phyloP scores from a whole-genome alignment of 108 stramenopile genomes.

The Fragilaria crotonensis region DNA sequence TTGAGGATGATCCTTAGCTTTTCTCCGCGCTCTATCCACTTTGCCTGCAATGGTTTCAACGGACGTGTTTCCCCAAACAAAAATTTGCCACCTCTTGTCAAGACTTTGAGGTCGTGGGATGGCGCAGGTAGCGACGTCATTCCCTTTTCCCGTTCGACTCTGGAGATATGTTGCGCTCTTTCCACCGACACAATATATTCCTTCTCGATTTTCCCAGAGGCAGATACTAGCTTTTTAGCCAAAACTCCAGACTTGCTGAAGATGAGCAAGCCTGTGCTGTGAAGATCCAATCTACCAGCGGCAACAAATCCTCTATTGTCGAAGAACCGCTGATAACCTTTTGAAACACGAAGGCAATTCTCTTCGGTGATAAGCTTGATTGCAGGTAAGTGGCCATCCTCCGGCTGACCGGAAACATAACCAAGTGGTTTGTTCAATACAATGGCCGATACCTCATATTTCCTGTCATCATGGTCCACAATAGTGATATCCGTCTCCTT shows the following conservation, averaged over 20 bases:
- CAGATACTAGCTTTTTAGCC: slow-evolving; percentile 53
- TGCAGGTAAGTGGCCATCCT: slow-evolving; percentile 42
- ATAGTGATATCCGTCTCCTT: slow-evolving; percentile 25
- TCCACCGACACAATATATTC: slow-evolving; percentile 68
- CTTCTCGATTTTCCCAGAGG: slow-evolving; percentile 43
- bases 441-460: slow-evolving; percentile 24
- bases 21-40: slow-evolving; percentile 35
- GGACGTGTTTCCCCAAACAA: slow-evolving; percentile 36
- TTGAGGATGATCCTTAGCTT: slow-evolving; percentile 52
- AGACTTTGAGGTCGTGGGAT: slow-evolving; percentile 23
- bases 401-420: slow-evolving; percentile 70
- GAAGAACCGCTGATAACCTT: not conserved
- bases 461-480: slow-evolving; percentile 2
- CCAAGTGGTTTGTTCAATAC: slow-evolving; percentile 79
- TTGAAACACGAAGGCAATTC: slow-evolving; percentile 4
- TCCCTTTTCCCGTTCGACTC: slow-evolving; percentile 35
- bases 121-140: slow-evolving; percentile 25
- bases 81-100: slow-evolving; percentile 31
- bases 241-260: slow-evolving; percentile 45
- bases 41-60: slow-evolving; percentile 39
- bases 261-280: slow-evolving; percentile 65
- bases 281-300: slow-evolving; percentile 68
- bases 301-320: slow-evolving; percentile 39
- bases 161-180: slow-evolving; percentile 26
- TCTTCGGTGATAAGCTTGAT: slow-evolving; percentile 41